Evolutionary conservation across 345 rosid species (phyloP).

Genomic region (Sapria himalayana): DNA sequence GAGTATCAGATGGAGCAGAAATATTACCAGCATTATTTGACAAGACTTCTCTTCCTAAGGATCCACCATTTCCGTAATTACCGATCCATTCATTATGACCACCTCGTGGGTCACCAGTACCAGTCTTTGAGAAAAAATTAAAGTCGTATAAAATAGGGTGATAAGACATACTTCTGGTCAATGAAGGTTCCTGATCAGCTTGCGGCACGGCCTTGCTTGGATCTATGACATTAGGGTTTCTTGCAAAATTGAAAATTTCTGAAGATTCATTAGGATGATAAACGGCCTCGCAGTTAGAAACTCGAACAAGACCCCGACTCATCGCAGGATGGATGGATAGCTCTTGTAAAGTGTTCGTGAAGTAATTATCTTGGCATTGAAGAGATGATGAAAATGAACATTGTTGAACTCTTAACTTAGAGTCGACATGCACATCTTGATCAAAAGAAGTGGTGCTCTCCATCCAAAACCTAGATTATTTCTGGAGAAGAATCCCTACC

Average conservation of each 20-base stretch:
- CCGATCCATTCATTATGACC: slow-evolving; percentile 22
- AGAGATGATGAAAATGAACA: slow-evolving; percentile 4
- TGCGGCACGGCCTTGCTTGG: slow-evolving; percentile 11
- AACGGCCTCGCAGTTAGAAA: slow-evolving; percentile 11
- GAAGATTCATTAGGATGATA: slow-evolving; percentile 12
- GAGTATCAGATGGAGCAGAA: slow-evolving; percentile 10
- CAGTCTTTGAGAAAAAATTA: slow-evolving; percentile 3
- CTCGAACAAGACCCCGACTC: slow-evolving; percentile 16
- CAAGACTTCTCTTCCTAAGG: slow-evolving; percentile 16
- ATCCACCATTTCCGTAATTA: slow-evolving; percentile 19
- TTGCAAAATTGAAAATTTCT: slow-evolving; percentile 10
- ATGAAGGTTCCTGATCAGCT: slow-evolving; percentile 5
- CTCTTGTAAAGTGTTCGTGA: slow-evolving; percentile 10
- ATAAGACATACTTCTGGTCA: slow-evolving; percentile 9
- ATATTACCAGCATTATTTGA: slow-evolving; percentile 16
- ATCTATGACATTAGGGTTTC: slow-evolving; percentile 3
- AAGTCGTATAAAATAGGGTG: slow-evolving; percentile 8
- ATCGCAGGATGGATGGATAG: slow-evolving; percentile 6
- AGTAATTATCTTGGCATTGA: too few relatives aligned
- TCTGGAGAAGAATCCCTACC: too few relatives aligned
- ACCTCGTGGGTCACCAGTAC: slow-evolving; percentile 12
- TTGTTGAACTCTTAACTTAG: slow-evolving; percentile 18
- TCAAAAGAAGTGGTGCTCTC: too few relatives aligned
- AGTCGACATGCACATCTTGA: too few relatives aligned
- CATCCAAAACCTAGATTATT: too few relatives aligned